A percentile compares a stretch with the other conserved stretches of the same genome.
phyloP scores from a whole-genome alignment of 2,329 filamentous ascomycete genomes.

The Apiospora koreana region DNA sequence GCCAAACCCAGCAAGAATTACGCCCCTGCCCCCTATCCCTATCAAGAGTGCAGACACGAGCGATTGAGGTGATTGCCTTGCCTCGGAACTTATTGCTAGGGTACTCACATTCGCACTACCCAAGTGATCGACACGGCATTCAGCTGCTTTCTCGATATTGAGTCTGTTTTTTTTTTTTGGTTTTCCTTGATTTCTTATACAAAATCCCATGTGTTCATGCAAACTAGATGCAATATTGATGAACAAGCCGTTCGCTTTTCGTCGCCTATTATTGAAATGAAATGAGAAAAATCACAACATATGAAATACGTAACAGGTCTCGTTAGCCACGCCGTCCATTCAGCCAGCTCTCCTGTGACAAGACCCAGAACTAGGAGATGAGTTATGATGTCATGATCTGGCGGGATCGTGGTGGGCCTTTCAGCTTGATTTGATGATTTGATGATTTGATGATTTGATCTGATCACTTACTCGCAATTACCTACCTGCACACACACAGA shows the following conservation, averaged over 20 bases:
- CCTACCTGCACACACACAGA: neutral
- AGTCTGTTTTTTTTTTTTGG: no score
- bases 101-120: neutral
- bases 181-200: neutral
- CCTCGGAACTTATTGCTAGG: neutral
- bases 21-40: neutral
- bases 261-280: neutral
- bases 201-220: neutral
- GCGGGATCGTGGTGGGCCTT: neutral
- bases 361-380: neutral
- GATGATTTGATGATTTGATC: slow-evolving; percentile 7
- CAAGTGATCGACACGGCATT: slow-evolving; percentile 4
- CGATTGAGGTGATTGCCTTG: neutral
- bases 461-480: neutral
- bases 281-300: neutral
- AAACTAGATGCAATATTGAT: neutral
- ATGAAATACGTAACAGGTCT: neutral
- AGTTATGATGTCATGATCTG: slow-evolving; percentile 8
- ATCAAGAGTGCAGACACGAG: neutral
- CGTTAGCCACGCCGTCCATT: neutral
- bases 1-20: neutral
- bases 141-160: neutral
- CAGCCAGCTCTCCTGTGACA: neutral
- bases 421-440: neutral
- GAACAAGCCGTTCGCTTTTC: neutral